Conservation (phyloP, 352 stramenopile species). For the Phytopythium boreale region DNA sequence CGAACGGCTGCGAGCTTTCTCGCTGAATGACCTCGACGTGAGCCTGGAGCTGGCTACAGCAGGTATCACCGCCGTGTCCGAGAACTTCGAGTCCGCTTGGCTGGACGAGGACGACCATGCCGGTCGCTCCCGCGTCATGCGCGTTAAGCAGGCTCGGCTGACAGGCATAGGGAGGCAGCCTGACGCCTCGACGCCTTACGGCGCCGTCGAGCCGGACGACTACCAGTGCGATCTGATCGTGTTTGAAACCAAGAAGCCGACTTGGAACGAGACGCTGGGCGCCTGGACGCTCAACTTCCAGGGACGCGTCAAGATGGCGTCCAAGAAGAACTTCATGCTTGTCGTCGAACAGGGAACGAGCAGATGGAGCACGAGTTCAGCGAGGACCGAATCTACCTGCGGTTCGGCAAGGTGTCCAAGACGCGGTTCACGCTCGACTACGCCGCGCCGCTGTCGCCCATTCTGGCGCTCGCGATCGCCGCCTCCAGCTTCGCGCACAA, state of each 20-base stretch:
- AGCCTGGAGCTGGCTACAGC: conserved; percentile 28
- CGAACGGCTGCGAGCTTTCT: conserved; percentile 54
- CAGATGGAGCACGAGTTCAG: conserved; percentile 49
- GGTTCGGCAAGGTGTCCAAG: conserved; percentile 85
- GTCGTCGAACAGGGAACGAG: conserved; percentile 53
- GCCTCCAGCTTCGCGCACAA: conserved; percentile 87
- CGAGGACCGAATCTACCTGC: conserved; percentile 48
- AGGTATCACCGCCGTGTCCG: conserved; percentile 4
- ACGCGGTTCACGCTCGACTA: conserved; percentile 82
- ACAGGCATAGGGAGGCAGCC: background rate
- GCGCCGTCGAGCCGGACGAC: conserved; percentile 69
- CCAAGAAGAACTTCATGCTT: conserved; percentile 92
- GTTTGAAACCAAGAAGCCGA: conserved; percentile 81
- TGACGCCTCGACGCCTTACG: conserved; percentile 47
- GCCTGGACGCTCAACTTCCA: conserved; percentile 91
- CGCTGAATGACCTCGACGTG: conserved; percentile 51
- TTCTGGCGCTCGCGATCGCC: conserved; percentile 81
- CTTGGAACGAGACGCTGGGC: conserved; percentile 78
- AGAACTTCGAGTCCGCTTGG: conserved; percentile 29
- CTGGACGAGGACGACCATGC: conserved; percentile 52
- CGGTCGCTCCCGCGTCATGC: conserved; percentile 31
- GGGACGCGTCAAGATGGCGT: conserved; percentile 84
- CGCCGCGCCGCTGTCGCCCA: conserved; percentile 57
- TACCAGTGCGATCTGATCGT: conserved; percentile 72
- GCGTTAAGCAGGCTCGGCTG: conserved; percentile 27